phyloP scores from a whole-genome alignment of 2,329 filamentous ascomycete genomes.

The Calonectria leucothoes region DNA sequence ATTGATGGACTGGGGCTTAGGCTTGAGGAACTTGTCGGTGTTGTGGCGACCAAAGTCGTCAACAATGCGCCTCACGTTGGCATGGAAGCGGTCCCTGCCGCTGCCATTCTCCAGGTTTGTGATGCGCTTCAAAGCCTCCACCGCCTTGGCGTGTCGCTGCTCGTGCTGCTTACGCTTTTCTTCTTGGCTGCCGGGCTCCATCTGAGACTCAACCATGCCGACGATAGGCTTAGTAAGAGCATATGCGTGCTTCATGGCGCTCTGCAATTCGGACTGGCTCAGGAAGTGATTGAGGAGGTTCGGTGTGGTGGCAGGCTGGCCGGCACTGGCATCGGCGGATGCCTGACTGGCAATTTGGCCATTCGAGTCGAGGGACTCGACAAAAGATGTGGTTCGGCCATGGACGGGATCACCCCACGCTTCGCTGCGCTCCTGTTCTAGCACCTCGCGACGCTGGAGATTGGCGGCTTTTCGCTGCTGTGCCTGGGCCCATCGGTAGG shows the following conservation, averaged over 20 bases:
- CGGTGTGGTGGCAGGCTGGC: conserved; percentile 51
- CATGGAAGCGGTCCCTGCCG: conserved; percentile 80
- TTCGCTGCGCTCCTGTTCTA: conserved; percentile 73
- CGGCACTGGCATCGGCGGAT: conserved; percentile 54
- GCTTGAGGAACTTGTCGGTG: conserved; percentile 78
- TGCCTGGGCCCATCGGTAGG: conserved; percentile 84
- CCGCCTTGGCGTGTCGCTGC: conserved; percentile 72
- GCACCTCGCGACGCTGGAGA: conserved; percentile 76
- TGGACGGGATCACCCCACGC: conserved; percentile 82
- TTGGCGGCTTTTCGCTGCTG: conserved; percentile 88
- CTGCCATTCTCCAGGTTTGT: conserved; percentile 81
- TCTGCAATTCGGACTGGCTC: conserved; percentile 69
- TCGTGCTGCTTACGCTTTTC: conserved; percentile 58
- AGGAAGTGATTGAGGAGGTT: conserved; percentile 82
- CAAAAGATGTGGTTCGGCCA: conserved; percentile 83
- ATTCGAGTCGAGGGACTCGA: conserved; percentile 81
- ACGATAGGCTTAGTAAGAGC: conserved; percentile 71
- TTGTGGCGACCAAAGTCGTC: conserved; percentile 91
- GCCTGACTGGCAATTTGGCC: conserved; percentile 57
- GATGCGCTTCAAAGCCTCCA: conserved; percentile 83
- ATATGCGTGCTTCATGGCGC: conserved; percentile 75
- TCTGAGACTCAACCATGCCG: conserved; percentile 48
- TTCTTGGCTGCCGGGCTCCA: conserved; percentile 55
- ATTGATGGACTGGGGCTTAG: conserved; percentile 64
- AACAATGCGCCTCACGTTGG: conserved; percentile 87